Percentiles rank a stretch among this genome's conserved stretches.
These are phyloP conservation scores for Porcisia hertigi DNA, from an alignment of 208 protist genomes.

Conservation along the genomic window DNA sequence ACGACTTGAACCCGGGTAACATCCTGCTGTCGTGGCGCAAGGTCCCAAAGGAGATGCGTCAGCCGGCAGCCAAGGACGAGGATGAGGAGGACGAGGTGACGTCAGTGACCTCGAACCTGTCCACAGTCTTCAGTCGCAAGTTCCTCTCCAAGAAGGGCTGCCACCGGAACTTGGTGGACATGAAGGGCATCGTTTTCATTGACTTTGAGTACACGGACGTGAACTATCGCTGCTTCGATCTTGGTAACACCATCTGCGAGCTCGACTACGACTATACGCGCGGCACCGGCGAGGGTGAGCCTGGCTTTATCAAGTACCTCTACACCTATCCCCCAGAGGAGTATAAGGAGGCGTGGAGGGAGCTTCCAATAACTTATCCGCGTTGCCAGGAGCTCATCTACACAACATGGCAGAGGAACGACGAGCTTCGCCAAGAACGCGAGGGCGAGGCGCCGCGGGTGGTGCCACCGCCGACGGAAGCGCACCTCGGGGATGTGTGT, in stretches of 20 bases:
- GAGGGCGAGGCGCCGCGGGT: conserved; percentile 7
- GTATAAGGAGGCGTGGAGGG: conserved; percentile 53
- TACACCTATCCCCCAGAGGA: conserved; percentile 52
- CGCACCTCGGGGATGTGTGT: conserved; percentile 34
- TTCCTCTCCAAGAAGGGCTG: conserved; percentile 67
- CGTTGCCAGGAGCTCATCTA: conserved; percentile 74
- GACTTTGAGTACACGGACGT: conserved; percentile 89
- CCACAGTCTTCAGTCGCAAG: conserved; percentile 51
- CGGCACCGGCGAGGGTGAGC: conserved; percentile 60
- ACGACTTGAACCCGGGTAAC: conserved; percentile 86
- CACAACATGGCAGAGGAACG: conserved; percentile 46
- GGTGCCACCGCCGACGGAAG: conserved; percentile 1
- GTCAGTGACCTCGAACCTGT: conserved; percentile 45
- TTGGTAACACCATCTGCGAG: conserved; percentile 87
- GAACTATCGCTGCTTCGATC: conserved; percentile 85
- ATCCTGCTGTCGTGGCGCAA: conserved; percentile 70
- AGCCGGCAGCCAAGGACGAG: conserved; percentile 13
- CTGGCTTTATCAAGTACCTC: conserved; percentile 83
- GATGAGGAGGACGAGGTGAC: conserved; percentile 57
- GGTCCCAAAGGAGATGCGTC: conserved; percentile 41
- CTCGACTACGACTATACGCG: conserved; percentile 86
- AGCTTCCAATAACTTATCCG: conserved; percentile 65
- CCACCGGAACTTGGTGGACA: conserved; percentile 74
- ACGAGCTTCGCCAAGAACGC: conserved; percentile 7
- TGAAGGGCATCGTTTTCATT: conserved; percentile 75